These are phyloP conservation scores for Eimeria sp. DNA, from an alignment of 169 alveolate genomes.

Conservation along the genomic window DNA sequence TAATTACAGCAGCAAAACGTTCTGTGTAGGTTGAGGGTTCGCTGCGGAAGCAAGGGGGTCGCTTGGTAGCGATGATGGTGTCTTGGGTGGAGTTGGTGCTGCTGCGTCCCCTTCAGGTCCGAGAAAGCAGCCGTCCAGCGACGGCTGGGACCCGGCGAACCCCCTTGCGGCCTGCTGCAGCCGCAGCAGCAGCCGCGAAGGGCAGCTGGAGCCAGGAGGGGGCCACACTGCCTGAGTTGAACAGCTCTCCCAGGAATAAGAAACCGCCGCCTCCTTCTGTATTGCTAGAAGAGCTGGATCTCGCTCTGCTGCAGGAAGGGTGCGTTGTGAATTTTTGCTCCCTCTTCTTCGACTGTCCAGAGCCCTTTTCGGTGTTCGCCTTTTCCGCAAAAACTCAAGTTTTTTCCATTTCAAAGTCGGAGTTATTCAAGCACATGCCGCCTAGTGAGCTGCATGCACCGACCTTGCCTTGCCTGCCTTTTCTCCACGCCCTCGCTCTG, in stretches of 20 bases:
- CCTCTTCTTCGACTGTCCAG: constrained; percentile 42
- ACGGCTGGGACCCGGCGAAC: constrained; percentile 2
- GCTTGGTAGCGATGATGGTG: no score
- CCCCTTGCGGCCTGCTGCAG: neutral
- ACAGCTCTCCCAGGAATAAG: neutral
- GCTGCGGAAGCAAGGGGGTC: neutral
- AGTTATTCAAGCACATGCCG: constrained; percentile 67
- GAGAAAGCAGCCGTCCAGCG: constrained; percentile 28
- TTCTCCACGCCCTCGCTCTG: neutral
- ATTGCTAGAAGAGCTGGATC: constrained; percentile 53
- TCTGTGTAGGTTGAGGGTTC: neutral
- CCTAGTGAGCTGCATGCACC: constrained; percentile 19
- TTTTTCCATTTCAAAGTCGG: constrained; percentile 59
- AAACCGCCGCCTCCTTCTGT: neutral
- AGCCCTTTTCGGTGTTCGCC: constrained; percentile 65
- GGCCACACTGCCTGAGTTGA: neutral
- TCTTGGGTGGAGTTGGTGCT: neutral
- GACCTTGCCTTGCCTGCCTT: neutral
- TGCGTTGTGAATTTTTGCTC: constrained; percentile 60
- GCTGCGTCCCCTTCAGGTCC: neutral
- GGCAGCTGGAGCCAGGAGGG: neutral
- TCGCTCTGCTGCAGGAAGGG: constrained; percentile 66
- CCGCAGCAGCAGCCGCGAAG: neutral
- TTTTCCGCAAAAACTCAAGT: constrained; percentile 52
- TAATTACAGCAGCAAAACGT: neutral